Evolutionary conservation across 176 grass and related monocot species (phyloP), one percentile per base, ranked within the genome.

Genomic region (Zea luxurians): DNA sequence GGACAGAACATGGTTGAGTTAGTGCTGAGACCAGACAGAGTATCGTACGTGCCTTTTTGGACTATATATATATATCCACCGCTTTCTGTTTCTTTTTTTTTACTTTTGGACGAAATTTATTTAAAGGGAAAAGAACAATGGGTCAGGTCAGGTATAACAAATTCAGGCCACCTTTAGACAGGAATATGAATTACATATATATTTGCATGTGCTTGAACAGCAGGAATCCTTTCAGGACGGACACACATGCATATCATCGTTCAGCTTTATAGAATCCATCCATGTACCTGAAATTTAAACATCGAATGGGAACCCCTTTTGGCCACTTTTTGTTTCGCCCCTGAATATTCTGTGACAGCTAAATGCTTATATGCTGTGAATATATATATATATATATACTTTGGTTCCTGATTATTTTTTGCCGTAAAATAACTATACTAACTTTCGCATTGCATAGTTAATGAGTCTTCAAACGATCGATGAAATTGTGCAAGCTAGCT

Each of bases 1-100:
- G 13, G 73, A 76, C 73, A 61, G 10, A 48, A 34, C n/a, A 71
- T 54, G 48, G 38, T 27, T 65, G 85, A 43, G 57, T 77, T 69
- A 38, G 62, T 88, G 75, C 63, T 7, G 35, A 67, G 35, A 67
- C 60, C 34, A 45, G 64, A 64, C 36, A 2, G 80, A 83, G 27
- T 27, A 27, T 27, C 27, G 61, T 78, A 34, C 6, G 34, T 38
- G 5, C 10, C 53, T 35, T 52, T 72, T 50, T 18, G 44, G 50
- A 61, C 41, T 43, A 50, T 60, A 11, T 2, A 11, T 2, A 55
- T 55, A 57, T 58, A 20, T 20, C 36, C 57, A 64, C 46, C 12
- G 18, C 35, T 34, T 64, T 8, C 35, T 13, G 5, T 54, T 13
- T 45, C 34, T 68, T 35, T 68, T 13, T 11, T 64, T 37, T 71